A percentile compares a stretch with the other conserved stretches of the same genome.
Conservation (phyloP, 805 yeast genomes). For the Saturnispora dispora region DNA sequence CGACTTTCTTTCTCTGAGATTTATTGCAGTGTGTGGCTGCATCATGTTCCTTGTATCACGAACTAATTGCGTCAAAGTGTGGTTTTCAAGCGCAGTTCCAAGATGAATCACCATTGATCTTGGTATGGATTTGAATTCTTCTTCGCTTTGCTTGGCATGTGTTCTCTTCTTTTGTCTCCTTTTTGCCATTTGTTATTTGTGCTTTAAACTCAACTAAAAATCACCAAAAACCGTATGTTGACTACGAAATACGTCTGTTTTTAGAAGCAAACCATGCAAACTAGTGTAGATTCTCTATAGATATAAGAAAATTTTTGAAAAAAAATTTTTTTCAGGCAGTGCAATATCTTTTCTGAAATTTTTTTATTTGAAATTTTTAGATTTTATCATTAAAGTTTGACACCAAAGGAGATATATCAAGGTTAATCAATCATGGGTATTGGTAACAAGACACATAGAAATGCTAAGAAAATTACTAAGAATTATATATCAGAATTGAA, state of each 20-base stretch:
- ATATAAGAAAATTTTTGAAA: not conserved
- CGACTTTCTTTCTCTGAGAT: constrained; percentile 73
- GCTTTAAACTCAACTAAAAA: not conserved
- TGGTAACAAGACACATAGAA: constrained; percentile 7
- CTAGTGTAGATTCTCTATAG: not conserved
- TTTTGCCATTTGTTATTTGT: constrained; percentile 20
- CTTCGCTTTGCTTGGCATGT: constrained; percentile 57
- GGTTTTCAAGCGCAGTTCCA: constrained; percentile 66
- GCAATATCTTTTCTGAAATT: not conserved
- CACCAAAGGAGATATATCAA: not conserved
- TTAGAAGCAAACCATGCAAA: not conserved
- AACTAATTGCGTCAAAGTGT: constrained; percentile 75
- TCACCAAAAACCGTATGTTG: not conserved
- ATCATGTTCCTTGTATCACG: constrained; percentile 79
- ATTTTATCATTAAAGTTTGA: not conserved
- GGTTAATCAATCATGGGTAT: not conserved
- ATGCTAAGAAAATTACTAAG: constrained; percentile 11
- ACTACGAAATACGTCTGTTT: not conserved
- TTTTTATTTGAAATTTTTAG: not conserved
- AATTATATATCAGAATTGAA: constrained; percentile 24
- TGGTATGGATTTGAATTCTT: constrained; percentile 67
- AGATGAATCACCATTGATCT: constrained; percentile 89
- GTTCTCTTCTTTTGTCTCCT: constrained; percentile 72
- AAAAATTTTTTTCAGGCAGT: not conserved
- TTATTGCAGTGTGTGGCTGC: constrained; percentile 96